phyloP scores from a whole-genome alignment of 2,329 filamentous ascomycete genomes.

The Biscogniauxia sp. region DNA sequence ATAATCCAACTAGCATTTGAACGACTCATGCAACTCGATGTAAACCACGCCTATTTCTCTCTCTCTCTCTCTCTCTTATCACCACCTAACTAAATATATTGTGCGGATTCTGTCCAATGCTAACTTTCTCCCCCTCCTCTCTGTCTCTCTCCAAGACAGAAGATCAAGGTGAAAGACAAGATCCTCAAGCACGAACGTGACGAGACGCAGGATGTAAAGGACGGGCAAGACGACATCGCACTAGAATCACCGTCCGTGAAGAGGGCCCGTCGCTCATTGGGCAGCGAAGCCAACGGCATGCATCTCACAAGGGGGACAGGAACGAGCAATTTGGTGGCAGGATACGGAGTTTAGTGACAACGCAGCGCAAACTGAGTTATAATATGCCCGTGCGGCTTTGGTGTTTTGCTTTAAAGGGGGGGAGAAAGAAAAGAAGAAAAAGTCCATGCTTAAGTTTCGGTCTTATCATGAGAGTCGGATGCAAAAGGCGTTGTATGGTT shows the following conservation, averaged over 20 bases:
- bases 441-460: no score
- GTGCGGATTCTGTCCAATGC: not conserved
- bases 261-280: constrained; percentile 11
- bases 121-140: not conserved
- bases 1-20: constrained; percentile 31
- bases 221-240: constrained; percentile 13
- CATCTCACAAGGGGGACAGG: constrained; percentile 20
- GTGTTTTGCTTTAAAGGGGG: no score
- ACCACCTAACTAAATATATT: not conserved
- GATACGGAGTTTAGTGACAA: no score
- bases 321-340: no score
- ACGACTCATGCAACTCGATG: constrained; percentile 28
- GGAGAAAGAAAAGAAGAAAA: no score
- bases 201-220: constrained; percentile 28
- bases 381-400: no score
- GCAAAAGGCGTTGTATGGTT: no score
- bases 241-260: constrained; percentile 8
- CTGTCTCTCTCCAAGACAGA: constrained; percentile 8
- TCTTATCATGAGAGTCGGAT: no score
- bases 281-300: constrained; percentile 16
- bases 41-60: constrained; percentile 5
- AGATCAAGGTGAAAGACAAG: constrained; percentile 14
- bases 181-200: constrained; percentile 29
- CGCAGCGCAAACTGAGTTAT: no score
- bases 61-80: no score